Base-by-base conservation (phyloP, 2,329 filamentous ascomycete genomes). In the Colletotrichum siamense region DNA sequence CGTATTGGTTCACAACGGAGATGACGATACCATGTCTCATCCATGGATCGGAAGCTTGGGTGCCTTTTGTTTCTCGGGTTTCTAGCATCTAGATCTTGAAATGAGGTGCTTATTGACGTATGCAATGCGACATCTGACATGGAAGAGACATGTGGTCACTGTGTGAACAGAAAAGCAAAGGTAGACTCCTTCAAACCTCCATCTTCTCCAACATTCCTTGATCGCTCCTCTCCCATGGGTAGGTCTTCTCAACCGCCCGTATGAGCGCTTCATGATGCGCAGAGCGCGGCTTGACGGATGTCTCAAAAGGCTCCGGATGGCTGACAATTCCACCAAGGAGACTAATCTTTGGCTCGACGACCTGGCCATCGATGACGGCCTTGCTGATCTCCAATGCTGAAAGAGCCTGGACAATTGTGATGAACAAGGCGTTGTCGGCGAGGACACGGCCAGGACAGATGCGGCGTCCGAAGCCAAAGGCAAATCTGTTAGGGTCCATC, bases 141-240 rank as follows among this genome's bases (percentile, higher is more conserved):
- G 32, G 32, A 44, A n/a, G 1, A 44, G 1, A 44, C 16, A n/a
- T 9, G 39, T 44, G 39, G 39, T 44, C 39, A 10, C 18, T 0
- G 0, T n/a, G 1, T n/a, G 18, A 3, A n/a, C 18, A n/a, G 5
- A 0, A 0, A n/a, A 18, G 0, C 39, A 44, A n/a, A 3, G 39
- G 1, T 9, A 9, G 18, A 44, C 39, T n/a, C 18, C 44, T 13
- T 3, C 2, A 34, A 1, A 62, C 8, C 5, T 32, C 16, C 28
- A 22, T 62, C 26, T 32, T 32, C n/a, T 30, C 26, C 18, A 62
- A 1, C 26, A 22, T 34, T 30, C 30, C 28, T 32, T 62, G 59
- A 32, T 32, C 30, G 59, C 59, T 62, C n/a, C 30, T 32, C 28
- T 62, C 26, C 59, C 59, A 62, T 30, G 59, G 26, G 18, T 62